Conservation (phyloP, 192 early-diverging fungal species). For the Dimargaris verticillata region DNA sequence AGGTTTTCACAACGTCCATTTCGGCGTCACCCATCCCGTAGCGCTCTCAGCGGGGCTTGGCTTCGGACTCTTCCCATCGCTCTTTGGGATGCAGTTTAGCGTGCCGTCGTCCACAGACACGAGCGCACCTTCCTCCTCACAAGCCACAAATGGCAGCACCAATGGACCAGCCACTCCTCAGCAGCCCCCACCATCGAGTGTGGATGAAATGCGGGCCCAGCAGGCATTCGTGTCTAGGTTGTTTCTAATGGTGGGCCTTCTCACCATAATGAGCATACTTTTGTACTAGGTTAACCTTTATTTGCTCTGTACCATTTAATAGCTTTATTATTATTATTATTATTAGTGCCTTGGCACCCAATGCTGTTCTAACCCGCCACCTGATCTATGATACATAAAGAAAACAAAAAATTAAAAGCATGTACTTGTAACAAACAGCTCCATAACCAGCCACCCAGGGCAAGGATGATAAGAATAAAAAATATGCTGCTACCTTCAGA, state of each 20-base stretch:
- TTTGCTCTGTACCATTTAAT: too few relatives aligned
- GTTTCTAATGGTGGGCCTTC: conserved; percentile 63
- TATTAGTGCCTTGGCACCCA: too few relatives aligned
- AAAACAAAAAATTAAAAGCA: too few relatives aligned
- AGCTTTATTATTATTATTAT: too few relatives aligned
- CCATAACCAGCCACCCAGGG: too few relatives aligned
- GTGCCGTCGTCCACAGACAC: conserved; percentile 11
- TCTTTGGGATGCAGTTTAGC: conserved; percentile 34
- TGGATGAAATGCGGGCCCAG: conserved; percentile 19
- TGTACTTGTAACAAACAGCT: too few relatives aligned
- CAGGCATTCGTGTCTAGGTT: conserved; percentile 67
- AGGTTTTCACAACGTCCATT: conserved; percentile 32
- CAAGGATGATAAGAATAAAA: too few relatives aligned
- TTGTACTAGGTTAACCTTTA: conserved; percentile 30
- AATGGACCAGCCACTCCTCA: too few relatives aligned
- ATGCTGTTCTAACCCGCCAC: too few relatives aligned
- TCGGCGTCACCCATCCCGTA: conserved; percentile 23
- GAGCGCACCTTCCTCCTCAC: conserved; percentile 19
- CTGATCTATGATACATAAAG: too few relatives aligned
- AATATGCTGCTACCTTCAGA: too few relatives aligned
- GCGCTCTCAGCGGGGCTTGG: conserved; percentile 44
- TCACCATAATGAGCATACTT: conserved; percentile 61
- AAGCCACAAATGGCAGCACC: conserved; percentile 19
- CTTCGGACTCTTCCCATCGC: conserved; percentile 53
- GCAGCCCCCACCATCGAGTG: too few relatives aligned